Evolutionary conservation across 192 early-diverging fungal species (phyloP), one percentile per base, ranked within the genome.

Genomic region (Backusella luteola): DNA sequence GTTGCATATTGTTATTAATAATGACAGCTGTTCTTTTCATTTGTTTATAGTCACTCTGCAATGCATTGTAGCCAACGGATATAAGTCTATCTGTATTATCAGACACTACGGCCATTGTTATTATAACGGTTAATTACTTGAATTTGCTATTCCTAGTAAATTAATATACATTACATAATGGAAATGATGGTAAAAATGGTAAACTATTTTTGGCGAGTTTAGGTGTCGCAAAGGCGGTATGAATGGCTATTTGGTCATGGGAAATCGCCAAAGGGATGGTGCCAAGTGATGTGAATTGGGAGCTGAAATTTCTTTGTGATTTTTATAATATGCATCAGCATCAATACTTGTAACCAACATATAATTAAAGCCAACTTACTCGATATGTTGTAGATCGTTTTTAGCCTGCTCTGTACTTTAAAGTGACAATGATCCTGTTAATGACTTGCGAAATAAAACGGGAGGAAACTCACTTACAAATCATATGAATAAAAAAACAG

Each of bases 401-500:
- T 44, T 63, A 46, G 66, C 21, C 42, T 77, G 66, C 6, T 63
- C 15, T 56, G 42, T 67, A 34, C 26, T 39, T 71, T 49, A 41
- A 21, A 68, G 32, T 59, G 19, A 36, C 23, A 49, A 34, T 19
- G 6, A 70, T 63, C 7, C 7, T 23, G 8, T 67, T 23, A 67
- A 44, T 67, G 36, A 15, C 32, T 7, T 34, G 19, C 49, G 53
- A 34, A 35, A 21, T 11, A 23, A 21, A 23, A 34, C 6, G 56
- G n/a, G 46, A 35, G 5, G 39, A 14, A 34, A 14, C 38, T 19
- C 11, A 67, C 71, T 46, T 78, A 78, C 77, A 78, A 78, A 67
- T 78, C 77, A 41, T 59, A 36, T 52, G 67, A 63, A 29, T 71
- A 78, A 56, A 78, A 78, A 38, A 78, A 78, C 17, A 78, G 32